Conservation (phyloP, 2,329 filamentous ascomycete genomes). For the Pestalotiopsis sp. region DNA sequence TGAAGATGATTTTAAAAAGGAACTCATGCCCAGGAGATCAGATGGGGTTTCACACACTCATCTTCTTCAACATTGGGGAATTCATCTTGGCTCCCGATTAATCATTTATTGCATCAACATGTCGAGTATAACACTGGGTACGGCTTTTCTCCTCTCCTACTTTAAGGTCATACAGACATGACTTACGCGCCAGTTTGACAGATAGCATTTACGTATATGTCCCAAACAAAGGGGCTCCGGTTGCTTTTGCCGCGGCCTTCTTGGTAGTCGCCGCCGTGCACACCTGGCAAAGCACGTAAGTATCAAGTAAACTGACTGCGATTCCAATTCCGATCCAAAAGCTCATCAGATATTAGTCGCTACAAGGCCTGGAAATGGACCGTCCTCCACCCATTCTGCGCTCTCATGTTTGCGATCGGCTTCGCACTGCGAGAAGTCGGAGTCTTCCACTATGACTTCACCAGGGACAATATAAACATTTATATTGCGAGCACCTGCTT, state of each 20-base stretch:
- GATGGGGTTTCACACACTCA: neutral
- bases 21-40: neutral
- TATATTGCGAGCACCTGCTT: conserved; percentile 2
- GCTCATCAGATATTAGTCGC: conserved; percentile 35
- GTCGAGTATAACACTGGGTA: neutral
- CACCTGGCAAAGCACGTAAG: conserved; percentile 52
- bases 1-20: neutral
- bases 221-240: conserved; percentile 55
- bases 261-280: conserved; percentile 47
- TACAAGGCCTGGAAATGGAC: conserved; percentile 55
- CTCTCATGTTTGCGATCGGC: conserved; percentile 51
- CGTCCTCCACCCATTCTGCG: conserved; percentile 51
- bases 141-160: too few species aligned
- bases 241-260: conserved; percentile 53
- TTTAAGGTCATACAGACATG: neutral
- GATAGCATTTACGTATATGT: conserved; percentile 47
- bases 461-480: conserved; percentile 11
- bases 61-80: neutral
- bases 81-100: neutral
- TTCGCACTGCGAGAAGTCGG: conserved; percentile 56
- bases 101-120: neutral
- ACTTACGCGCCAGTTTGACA: neutral
- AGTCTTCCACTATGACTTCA: conserved; percentile 47
- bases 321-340: neutral
- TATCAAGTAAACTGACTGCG: neutral